A percentile compares a stretch with the other conserved stretches of the same genome.
Conservation (phyloP, 1,139 yeast genomes). For the Zygoascus sp. region DNA sequence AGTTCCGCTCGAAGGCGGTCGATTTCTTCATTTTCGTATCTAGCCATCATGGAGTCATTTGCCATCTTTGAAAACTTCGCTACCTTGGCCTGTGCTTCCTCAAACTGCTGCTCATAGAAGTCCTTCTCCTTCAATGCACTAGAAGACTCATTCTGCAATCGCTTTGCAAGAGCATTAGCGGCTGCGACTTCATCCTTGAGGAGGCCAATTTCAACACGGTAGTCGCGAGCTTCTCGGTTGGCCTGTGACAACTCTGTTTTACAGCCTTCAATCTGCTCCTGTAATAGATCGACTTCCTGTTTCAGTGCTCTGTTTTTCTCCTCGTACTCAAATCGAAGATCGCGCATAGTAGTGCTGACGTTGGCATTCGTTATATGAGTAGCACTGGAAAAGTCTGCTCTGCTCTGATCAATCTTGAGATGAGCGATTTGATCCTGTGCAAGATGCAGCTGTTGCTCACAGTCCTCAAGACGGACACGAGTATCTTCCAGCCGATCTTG, state of each 20-base stretch:
- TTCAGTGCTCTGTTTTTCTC: slow-evolving; percentile 2
- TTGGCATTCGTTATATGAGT: neutral
- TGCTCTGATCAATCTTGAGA: neutral
- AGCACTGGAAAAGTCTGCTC: neutral
- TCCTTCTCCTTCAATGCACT: slow-evolving; percentile 22
- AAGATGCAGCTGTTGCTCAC: neutral
- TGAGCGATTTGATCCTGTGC: neutral
- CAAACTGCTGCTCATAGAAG: slow-evolving; percentile 19
- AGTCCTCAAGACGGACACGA: neutral
- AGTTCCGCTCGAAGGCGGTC: slow-evolving; percentile 18
- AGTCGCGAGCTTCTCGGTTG: slow-evolving; percentile 8
- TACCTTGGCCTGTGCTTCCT: slow-evolving; percentile 15
- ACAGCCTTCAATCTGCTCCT: slow-evolving; percentile 9
- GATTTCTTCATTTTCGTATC: slow-evolving; percentile 17
- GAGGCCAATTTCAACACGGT: slow-evolving; percentile 21
- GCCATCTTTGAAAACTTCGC: slow-evolving; percentile 16
- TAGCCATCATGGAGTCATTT: slow-evolving; percentile 19
- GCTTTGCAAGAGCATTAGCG: slow-evolving; percentile 19
- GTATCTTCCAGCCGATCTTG: neutral
- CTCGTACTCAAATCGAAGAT: slow-evolving; percentile 6
- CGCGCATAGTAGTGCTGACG: slow-evolving; percentile 3
- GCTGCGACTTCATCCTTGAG: slow-evolving; percentile 17
- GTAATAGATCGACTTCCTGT: slow-evolving; percentile 5
- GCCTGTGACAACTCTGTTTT: slow-evolving; percentile 3
- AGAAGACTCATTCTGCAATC: slow-evolving; percentile 22